Base-by-base conservation (phyloP, 2,329 filamentous ascomycete species). In the Claviceps maximensis region DNA sequence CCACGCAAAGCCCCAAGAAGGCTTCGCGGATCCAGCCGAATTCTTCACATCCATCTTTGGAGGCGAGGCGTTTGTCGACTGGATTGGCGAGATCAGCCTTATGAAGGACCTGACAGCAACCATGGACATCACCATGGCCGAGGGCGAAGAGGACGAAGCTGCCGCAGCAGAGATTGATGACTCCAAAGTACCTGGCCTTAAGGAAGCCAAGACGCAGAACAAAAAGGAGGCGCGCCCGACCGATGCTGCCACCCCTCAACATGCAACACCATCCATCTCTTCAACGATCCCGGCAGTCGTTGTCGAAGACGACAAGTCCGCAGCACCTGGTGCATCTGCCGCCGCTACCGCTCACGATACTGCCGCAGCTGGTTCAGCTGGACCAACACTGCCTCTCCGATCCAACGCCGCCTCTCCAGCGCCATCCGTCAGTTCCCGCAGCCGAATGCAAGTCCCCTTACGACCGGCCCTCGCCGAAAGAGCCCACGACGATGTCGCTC, bases 21-120 rank as follows among this genome's bases (percentile, higher is more conserved):
- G 93, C 57, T 98, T 98, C 68, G 87, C 87, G 75, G 93, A 98
- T 68, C 93, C 93, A 1, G 80, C 89, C 58, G 93, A 98, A 71
- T 98, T 98, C 78, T 98, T 98, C 73, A 87, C 87, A 63, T 94
- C 90, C 75, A 98, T 98, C 61, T 98, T 98, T 65, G 93, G 93
- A 61, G 93, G 93, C 56, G 91, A 96, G 62, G 89, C 91, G 13
- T 98, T 98, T 64, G 77, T 86, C 56, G 91, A 98, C 74, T 89
- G 93, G 77, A 97, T 98, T 64, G 93, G 93, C 60, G 93, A 98
- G 76, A 95, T 98, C 61, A 93, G 88, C 50, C 81, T 98, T 54
- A 96, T 98, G 87, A 97, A 96, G 74, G 93, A 98, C 65, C 78
- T 98, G 52, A 97, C 91, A 19, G 89, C 89, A 63, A 95, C 90